A percentile compares a stretch with the other conserved stretches of the same genome.
Conservation (phyloP, 768 basidiomycete genomes). For the Sporobolomyces roseus region DNA sequence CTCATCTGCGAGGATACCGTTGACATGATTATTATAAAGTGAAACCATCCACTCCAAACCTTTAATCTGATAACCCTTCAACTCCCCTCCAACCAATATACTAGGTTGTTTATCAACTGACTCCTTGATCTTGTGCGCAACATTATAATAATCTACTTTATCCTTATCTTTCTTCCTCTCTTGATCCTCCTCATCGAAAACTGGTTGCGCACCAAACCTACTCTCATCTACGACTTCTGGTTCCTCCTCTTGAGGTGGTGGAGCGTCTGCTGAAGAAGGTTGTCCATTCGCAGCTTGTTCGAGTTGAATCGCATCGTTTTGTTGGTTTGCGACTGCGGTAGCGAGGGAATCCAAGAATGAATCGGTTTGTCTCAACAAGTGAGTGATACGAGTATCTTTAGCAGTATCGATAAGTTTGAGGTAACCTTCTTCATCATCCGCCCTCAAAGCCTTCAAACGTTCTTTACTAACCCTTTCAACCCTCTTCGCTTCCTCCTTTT, state of each 20-base stretch:
- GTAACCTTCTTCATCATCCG: constrained; percentile 99
- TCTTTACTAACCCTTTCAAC: constrained; percentile 95
- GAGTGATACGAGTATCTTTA: constrained; percentile 97
- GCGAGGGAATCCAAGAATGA: constrained; percentile 90
- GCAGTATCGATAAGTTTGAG: constrained; percentile 98
- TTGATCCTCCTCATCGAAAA: constrained; percentile 55
- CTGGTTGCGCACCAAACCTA: constrained; percentile 72
- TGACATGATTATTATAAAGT: constrained; percentile 47
- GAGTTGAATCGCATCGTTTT: constrained; percentile 60
- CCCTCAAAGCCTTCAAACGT: constrained; percentile 93
- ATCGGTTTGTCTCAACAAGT: constrained; percentile 89
- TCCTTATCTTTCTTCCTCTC: constrained; percentile 54
- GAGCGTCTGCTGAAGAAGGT: not conserved
- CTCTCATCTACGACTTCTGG: constrained; percentile 62
- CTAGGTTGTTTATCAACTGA: constrained; percentile 72
- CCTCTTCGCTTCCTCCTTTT: constrained; percentile 96
- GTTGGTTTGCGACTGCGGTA: constrained; percentile 87
- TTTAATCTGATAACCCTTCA: constrained; percentile 75
- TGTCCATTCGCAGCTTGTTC: constrained; percentile 52
- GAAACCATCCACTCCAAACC: constrained; percentile 47
- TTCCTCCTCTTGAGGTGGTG: constrained; percentile 33
- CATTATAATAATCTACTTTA: constrained; percentile 93
- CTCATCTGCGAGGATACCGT: constrained; percentile 48
- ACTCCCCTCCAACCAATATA: constrained; percentile 73
- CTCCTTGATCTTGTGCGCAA: constrained; percentile 88